A percentile compares a stretch with the other conserved stretches of the same genome.
These are phyloP conservation scores for Trametes versicolor DNA, from an alignment of 1,284 basidiomycete genomes.

Conservation along the genomic window DNA sequence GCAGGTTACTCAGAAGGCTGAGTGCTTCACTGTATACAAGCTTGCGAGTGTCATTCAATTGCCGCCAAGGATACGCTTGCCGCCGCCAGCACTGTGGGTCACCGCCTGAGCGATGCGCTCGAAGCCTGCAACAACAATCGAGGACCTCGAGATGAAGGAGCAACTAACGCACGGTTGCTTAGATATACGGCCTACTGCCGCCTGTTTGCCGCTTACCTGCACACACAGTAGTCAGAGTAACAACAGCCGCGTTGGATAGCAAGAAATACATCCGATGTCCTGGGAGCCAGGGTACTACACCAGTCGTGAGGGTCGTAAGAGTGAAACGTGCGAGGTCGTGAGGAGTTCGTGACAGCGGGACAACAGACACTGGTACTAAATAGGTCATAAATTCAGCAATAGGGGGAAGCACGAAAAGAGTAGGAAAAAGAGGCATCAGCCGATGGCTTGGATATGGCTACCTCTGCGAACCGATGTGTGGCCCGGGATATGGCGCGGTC, in stretches of 20 bases:
- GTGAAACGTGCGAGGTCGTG: slow-evolving; percentile 12
- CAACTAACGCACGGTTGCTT: no score
- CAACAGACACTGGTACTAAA: slow-evolving; percentile 18
- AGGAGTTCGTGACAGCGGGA: slow-evolving; percentile 17
- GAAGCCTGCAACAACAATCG: no score
- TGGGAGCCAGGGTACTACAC: neutral
- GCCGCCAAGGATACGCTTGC: neutral
- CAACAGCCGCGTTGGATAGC: neutral
- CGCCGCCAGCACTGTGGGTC: neutral
- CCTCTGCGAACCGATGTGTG: slow-evolving; percentile 1
- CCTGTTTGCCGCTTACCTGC: no score
- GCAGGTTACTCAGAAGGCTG: neutral
- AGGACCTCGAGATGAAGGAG: no score
- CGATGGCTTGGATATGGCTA: neutral
- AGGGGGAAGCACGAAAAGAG: neutral
- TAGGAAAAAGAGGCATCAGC: neutral
- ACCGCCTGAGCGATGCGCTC: neutral
- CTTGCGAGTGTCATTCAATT: neutral
- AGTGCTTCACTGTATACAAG: neutral
- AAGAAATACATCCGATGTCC: neutral
- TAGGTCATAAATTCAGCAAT: slow-evolving; percentile 29
- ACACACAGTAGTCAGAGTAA: no score
- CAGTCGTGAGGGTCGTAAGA: slow-evolving; percentile 4
- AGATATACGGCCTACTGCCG: no score
- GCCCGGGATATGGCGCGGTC: slow-evolving; percentile 3